phyloP scores from a whole-genome alignment of 2,329 filamentous ascomycete genomes.

The Rutstroemia sydowiana region DNA sequence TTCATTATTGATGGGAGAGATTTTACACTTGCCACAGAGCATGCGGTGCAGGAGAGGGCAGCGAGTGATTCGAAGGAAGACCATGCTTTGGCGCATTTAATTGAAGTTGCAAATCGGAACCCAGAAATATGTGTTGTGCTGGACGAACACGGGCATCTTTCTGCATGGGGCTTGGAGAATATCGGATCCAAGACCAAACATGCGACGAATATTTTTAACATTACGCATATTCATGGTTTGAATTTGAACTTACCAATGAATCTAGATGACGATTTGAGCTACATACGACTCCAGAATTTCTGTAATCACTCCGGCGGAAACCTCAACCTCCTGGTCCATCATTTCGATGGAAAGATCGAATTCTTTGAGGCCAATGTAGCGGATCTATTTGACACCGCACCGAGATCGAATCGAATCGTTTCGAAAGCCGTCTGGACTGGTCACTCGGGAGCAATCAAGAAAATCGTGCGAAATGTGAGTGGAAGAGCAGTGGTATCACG shows the following conservation, averaged over 20 bases:
- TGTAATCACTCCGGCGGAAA: slow-evolving; percentile 57
- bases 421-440: slow-evolving; percentile 71
- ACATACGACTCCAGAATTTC: slow-evolving; percentile 68
- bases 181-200: slow-evolving; percentile 63
- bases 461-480: slow-evolving; percentile 78
- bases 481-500: slow-evolving; percentile 75
- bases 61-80: slow-evolving; percentile 48
- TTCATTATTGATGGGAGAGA: slow-evolving; percentile 80
- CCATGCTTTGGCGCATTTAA: slow-evolving; percentile 72
- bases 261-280: slow-evolving; percentile 25
- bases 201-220: slow-evolving; percentile 69
- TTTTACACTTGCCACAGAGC: slow-evolving; percentile 70
- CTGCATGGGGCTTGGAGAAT: slow-evolving; percentile 87
- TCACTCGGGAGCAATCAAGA: slow-evolving; percentile 72
- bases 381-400: slow-evolving; percentile 68
- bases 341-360: slow-evolving; percentile 77
- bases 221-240: slow-evolving; percentile 64
- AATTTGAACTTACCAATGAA: slow-evolving; percentile 36
- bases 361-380: slow-evolving; percentile 75
- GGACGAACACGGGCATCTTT: slow-evolving; percentile 79
- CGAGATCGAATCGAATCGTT: slow-evolving; percentile 50
- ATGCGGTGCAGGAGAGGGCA: slow-evolving; percentile 56
- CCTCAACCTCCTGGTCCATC: slow-evolving; percentile 70
- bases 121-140: slow-evolving; percentile 84
- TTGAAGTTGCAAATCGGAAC: slow-evolving; percentile 75